These are phyloP conservation scores for Aspergillus fructus DNA, from an alignment of 2,329 filamentous ascomycete genomes.

Conservation along the genomic window DNA sequence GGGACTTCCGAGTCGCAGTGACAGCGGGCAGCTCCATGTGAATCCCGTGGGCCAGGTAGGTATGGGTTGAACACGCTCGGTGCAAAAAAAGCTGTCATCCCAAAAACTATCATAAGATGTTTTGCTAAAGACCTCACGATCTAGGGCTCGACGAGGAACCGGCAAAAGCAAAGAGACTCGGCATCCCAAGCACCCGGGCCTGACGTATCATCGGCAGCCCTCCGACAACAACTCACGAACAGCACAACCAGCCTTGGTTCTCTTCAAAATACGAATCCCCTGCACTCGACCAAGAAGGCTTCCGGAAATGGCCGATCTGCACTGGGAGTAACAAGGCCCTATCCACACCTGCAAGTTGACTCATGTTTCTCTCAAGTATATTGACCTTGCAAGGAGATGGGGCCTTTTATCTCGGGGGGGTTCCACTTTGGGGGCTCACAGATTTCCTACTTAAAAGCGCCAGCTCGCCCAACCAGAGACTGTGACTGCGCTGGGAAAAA, in stretches of 20 bases:
- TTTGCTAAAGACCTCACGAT: not conserved
- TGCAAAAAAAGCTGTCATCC: not conserved
- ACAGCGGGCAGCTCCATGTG: no score
- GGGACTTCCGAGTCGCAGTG: no score
- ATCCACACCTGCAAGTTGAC: slow-evolving; percentile 11
- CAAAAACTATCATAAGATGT: not conserved
- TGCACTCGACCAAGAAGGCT: not conserved
- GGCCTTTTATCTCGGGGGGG: slow-evolving; percentile 1
- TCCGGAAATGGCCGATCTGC: not conserved
- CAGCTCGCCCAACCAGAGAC: slow-evolving; percentile 3
- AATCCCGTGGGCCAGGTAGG: no score
- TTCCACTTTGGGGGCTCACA: not conserved
- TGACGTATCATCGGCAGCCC: slow-evolving; percentile 6
- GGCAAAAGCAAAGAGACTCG: slow-evolving; percentile 4
- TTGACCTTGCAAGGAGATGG: not conserved
- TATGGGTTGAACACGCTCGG: no score
- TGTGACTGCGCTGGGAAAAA: not conserved
- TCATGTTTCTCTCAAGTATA: slow-evolving; percentile 5
- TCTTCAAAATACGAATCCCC: not conserved
- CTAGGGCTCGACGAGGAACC: not conserved
- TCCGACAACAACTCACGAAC: slow-evolving; percentile 1
- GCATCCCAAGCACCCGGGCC: not conserved
- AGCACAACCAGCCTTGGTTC: not conserved
- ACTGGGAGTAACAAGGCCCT: not conserved
- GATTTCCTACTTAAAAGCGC: slow-evolving; percentile 3